Conservation (phyloP, 352 stramenopile species). For the Globisporangium yorkense region DNA sequence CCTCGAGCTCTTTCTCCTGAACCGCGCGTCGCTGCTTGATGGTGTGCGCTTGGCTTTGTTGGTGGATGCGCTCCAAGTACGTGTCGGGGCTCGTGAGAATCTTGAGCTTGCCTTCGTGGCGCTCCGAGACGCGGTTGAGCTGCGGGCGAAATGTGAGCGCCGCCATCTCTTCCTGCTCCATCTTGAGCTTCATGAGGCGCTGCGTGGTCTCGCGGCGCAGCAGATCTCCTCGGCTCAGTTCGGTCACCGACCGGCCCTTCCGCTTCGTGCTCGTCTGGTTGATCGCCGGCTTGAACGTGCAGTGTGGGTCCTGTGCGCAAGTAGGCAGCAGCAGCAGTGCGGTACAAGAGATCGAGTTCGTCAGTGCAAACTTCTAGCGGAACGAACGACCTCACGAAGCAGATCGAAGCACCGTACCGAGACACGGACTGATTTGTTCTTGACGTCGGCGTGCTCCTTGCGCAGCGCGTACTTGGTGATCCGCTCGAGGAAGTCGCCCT, state of each 20-base stretch:
- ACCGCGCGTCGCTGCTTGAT: slow-evolving; percentile 70
- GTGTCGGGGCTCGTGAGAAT: slow-evolving; percentile 75
- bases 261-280: slow-evolving; percentile 63
- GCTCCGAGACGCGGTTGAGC: slow-evolving; percentile 61
- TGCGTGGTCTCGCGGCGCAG: slow-evolving; percentile 72
- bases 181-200: slow-evolving; percentile 81
- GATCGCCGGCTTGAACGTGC: slow-evolving; percentile 82
- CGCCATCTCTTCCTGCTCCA: slow-evolving; percentile 85
- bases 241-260: slow-evolving; percentile 61
- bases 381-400: neutral
- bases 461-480: slow-evolving; percentile 70
- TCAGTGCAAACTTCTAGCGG: neutral
- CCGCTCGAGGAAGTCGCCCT: slow-evolving; percentile 76
- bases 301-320: slow-evolving; percentile 57
- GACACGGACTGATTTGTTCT: slow-evolving; percentile 63
- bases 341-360: neutral
- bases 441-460: slow-evolving; percentile 75
- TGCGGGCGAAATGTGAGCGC: slow-evolving; percentile 73
- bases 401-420: slow-evolving; percentile 22
- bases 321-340: neutral
- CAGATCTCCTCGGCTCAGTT: slow-evolving; percentile 73
- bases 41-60: slow-evolving; percentile 65
- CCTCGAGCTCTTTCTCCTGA: slow-evolving; percentile 75
- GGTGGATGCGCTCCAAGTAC: slow-evolving; percentile 76
- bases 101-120: slow-evolving; percentile 68